These are phyloP conservation scores for Erigeron philadelphicus DNA, from an alignment of 140 eudicot species.

Conservation along the genomic window DNA sequence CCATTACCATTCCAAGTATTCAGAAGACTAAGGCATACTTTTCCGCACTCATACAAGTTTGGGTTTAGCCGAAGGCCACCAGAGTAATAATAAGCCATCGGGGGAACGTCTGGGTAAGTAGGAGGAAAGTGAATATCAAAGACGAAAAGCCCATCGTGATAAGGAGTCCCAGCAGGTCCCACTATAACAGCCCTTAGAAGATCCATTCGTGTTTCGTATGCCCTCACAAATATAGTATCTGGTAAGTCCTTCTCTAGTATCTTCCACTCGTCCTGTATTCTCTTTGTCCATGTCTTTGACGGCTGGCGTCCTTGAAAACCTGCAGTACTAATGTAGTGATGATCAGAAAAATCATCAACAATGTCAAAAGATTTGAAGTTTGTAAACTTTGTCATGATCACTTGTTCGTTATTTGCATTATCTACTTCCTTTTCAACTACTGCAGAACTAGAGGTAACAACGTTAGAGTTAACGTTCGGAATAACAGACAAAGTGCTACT, in stretches of 20 bases:
- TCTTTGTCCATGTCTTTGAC: constrained; percentile 51
- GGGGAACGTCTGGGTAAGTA: constrained; percentile 52
- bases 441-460: constrained; percentile 32
- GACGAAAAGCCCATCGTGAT: constrained; percentile 72
- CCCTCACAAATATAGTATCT: constrained; percentile 64
- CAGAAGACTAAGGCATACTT: constrained; percentile 71
- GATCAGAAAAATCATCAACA: constrained; percentile 59
- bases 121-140: constrained; percentile 64
- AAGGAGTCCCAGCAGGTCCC: constrained; percentile 80
- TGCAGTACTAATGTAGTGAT: constrained; percentile 31
- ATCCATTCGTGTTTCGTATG: constrained; percentile 67
- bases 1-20: constrained; percentile 61
- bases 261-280: constrained; percentile 67
- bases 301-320: constrained; percentile 49
- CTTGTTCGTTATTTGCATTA: constrained; percentile 21
- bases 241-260: constrained; percentile 60
- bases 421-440: constrained; percentile 29
- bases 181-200: constrained; percentile 66
- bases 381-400: constrained; percentile 32
- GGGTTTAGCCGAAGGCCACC: constrained; percentile 72
- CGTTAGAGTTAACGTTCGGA: constrained; percentile 8
- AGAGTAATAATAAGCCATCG: constrained; percentile 54
- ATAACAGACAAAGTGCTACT: constrained; percentile 40
- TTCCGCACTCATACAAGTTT: constrained; percentile 59
- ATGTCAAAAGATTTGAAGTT: constrained; percentile 50